Evolutionary conservation across 768 basidiomycete genomes (phyloP), one percentile per base, ranked within the genome.

Genomic region (Suillus clintonianus): DNA sequence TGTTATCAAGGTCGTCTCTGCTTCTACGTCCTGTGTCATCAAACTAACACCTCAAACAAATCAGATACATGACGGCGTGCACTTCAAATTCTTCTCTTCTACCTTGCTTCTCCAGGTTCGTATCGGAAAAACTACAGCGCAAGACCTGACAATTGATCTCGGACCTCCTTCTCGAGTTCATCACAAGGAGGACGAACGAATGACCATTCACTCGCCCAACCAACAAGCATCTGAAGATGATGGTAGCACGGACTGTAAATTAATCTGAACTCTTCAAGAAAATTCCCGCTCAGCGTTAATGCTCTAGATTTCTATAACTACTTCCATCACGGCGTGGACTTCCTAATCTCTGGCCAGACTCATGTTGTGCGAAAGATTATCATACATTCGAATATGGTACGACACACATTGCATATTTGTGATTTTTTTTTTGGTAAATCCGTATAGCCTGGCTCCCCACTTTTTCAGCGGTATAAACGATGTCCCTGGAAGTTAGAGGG

Each of bases 401-500:
- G 88, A 65, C 5, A n/a, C 45, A 42, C 34, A 4, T 34, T 36
- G 11, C 2, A 2, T 55, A 42, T 57, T 30, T 41, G 42, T 58
- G 9, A 59, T 43, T 45, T 42, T 43, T 45, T 42, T 60, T 53
- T 50, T 57, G n/a, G n/a, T 19, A 63, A 64, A 32, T 22, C 37
- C 27, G 15, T 59, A 15, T 60, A 97, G 95, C 91, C 92, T 36
- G 95, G 95, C 7, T 89, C 94, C 1, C 89, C 94, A 5, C 77
- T 94, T 27, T 97, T 97, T 71, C 95, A 97, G 72, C 83, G 89
- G 14, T 95, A 96, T 73, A 93, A 95, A 70, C 89, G 94, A 41
- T 97, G 95, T 75, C 91, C 89, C 47, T 97, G 95, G 95, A 88
- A 91, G 71, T 84, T 97, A 42, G 89, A 92, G 72, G 89, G 89